Evolutionary conservation across 2,329 filamentous ascomycete genomes (phyloP).

Genomic region (Phyllachora maydis): DNA sequence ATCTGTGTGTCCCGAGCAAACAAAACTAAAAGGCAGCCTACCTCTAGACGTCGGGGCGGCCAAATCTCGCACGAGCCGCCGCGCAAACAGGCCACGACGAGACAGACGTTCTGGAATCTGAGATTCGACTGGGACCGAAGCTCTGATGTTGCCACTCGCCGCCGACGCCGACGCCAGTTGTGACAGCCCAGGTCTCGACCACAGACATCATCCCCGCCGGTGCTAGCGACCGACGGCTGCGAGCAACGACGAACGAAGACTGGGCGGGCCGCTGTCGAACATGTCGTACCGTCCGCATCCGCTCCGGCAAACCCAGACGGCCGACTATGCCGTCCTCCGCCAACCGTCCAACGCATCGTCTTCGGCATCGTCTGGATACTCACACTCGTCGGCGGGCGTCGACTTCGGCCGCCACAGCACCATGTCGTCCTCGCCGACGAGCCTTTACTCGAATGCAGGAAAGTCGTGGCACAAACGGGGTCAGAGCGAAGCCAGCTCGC

Average conservation of each 20-base stretch:
- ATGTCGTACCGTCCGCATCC: constrained; percentile 31
- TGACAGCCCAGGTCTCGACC: constrained; percentile 5
- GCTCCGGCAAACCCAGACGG: constrained; percentile 32
- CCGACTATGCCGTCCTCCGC: constrained; percentile 28
- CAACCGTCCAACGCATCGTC: constrained; percentile 53
- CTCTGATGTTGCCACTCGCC: constrained; percentile 10
- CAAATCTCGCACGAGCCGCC: constrained; percentile 2
- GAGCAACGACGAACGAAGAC: no score
- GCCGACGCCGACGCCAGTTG: no score
- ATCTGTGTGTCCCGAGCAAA: constrained; percentile 1
- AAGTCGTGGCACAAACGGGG: constrained; percentile 61
- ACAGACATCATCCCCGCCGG: constrained; percentile 9
- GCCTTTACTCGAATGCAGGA: constrained; percentile 26
- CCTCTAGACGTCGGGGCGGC: constrained; percentile 1
- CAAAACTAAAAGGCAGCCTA: constrained; percentile 1
- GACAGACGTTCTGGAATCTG: background rate
- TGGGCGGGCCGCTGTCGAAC: constrained; percentile 8
- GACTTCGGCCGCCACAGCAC: constrained; percentile 46
- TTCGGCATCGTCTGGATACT: constrained; percentile 49
- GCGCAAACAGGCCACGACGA: constrained; percentile 1
- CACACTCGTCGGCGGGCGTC: constrained; percentile 27
- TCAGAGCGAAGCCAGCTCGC: constrained; percentile 47
- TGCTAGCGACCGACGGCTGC: constrained; percentile 4
- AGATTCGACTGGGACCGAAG: constrained; percentile 3
- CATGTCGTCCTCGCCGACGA: constrained; percentile 52